Percentiles rank a stretch among this genome's conserved stretches.
Conservation (phyloP, 176 grass and related monocot species). For the Oryza nivara region DNA sequence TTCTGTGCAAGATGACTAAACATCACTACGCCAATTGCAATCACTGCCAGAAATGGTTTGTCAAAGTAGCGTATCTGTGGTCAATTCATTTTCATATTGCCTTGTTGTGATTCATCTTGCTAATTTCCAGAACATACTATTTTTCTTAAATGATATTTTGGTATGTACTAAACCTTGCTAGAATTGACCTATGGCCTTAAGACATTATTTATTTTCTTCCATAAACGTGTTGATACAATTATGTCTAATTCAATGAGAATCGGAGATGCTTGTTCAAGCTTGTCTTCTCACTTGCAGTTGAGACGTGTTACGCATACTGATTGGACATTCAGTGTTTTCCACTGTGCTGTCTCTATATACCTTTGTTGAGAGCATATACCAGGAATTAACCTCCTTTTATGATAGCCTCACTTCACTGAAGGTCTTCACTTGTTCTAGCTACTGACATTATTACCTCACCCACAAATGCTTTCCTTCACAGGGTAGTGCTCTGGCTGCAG, state of each 20-base stretch:
- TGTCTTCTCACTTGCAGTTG: neutral
- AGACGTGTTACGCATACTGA: neutral
- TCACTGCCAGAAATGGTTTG: neutral
- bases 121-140: neutral
- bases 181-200: neutral
- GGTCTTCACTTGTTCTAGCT: neutral
- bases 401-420: neutral
- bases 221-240: neutral
- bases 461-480: conserved; percentile 25
- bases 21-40: neutral
- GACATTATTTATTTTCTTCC: neutral
- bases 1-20: neutral
- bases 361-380: neutral
- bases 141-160: neutral
- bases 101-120: conserved; percentile 5
- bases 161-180: neutral
- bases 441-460: neutral
- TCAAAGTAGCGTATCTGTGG: neutral
- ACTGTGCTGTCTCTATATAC: neutral
- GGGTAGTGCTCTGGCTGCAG: conserved; percentile 86
- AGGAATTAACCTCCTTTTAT: neutral
- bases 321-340: neutral
- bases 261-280: neutral
- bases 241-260: neutral
- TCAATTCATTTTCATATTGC: neutral